A percentile compares a stretch with the other conserved stretches of the same genome.
Conservation (phyloP, 2,329 filamentous ascomycete genomes). For the Chrysoporthe cubensis region DNA sequence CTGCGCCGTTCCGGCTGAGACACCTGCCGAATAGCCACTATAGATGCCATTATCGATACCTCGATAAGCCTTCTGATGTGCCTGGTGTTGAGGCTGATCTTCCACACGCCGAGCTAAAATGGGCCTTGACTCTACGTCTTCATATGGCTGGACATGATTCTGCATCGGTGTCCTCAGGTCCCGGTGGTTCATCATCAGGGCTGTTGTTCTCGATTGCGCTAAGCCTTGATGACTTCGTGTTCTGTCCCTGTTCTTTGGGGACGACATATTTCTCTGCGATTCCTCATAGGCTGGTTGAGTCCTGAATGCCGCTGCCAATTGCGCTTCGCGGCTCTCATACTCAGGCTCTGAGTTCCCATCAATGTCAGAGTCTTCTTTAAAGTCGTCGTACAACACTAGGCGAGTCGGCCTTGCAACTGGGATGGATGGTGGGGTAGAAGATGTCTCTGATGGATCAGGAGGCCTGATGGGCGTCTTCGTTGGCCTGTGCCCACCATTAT, state of each 20-base stretch:
- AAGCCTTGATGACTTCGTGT: constrained; percentile 7
- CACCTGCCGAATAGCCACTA: constrained; percentile 8
- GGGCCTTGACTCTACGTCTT: constrained; percentile 18
- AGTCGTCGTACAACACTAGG: constrained; percentile 20
- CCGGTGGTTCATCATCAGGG: constrained; percentile 9
- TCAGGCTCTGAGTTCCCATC: not conserved
- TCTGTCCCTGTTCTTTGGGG: constrained; percentile 7
- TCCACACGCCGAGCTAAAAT: not conserved
- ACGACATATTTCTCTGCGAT: not conserved
- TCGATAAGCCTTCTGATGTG: constrained; percentile 8
- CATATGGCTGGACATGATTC: constrained; percentile 20
- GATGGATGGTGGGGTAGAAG: constrained; percentile 23
- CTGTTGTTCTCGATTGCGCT: constrained; percentile 11
- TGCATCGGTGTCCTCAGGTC: constrained; percentile 21
- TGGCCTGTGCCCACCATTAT: not conserved
- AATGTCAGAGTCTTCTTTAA: constrained; percentile 8
- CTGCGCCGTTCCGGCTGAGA: constrained; percentile 3
- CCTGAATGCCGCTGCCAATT: not conserved
- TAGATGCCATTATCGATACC: constrained; percentile 20
- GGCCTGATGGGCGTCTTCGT: not conserved
- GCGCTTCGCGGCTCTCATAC: constrained; percentile 10
- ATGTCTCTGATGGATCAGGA: constrained; percentile 2
- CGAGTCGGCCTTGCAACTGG: constrained; percentile 10
- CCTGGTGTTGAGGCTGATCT: not conserved
- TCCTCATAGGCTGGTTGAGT: not conserved